These are phyloP conservation scores for Chlorella sp. DNA, from an alignment of 139 green algal genomes.

Conservation along the genomic window DNA sequence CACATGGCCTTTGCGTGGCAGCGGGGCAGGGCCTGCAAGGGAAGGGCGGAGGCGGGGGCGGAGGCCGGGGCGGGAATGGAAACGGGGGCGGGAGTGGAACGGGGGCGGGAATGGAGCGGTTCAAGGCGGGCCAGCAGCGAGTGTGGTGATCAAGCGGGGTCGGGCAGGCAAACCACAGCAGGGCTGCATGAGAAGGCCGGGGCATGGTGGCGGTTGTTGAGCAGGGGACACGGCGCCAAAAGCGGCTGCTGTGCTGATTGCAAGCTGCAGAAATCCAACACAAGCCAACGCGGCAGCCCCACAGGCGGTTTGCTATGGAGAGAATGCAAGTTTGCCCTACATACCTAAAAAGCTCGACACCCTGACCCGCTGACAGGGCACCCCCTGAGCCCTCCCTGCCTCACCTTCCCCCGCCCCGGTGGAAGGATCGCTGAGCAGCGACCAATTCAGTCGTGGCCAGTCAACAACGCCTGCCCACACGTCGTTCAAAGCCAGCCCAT, in stretches of 20 bases:
- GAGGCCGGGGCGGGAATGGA: too few species aligned
- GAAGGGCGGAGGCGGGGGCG: not conserved
- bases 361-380: not conserved
- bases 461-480: slow-evolving; percentile 19
- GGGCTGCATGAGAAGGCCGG: not conserved
- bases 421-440: slow-evolving; percentile 13
- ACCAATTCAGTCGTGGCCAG: slow-evolving; percentile 11
- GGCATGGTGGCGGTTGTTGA: not conserved
- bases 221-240: too few species aligned
- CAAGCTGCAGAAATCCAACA: too few species aligned
- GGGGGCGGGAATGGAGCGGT: too few species aligned
- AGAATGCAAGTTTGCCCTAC: not conserved
- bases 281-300: not conserved
- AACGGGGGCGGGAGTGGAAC: too few species aligned
- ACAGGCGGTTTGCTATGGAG: not conserved
- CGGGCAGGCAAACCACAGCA: not conserved
- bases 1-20: slow-evolving; percentile 33
- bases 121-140: not conserved
- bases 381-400: too few species aligned
- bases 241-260: too few species aligned
- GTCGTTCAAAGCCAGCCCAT: slow-evolving; percentile 31
- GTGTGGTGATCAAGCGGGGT: not conserved
- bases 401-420: not conserved
- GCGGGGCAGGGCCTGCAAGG: slow-evolving; percentile 23
- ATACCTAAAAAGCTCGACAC: not conserved